These are phyloP conservation scores for Tylopilus sp. DNA, from an alignment of 768 basidiomycete species.

Conservation along the genomic window DNA sequence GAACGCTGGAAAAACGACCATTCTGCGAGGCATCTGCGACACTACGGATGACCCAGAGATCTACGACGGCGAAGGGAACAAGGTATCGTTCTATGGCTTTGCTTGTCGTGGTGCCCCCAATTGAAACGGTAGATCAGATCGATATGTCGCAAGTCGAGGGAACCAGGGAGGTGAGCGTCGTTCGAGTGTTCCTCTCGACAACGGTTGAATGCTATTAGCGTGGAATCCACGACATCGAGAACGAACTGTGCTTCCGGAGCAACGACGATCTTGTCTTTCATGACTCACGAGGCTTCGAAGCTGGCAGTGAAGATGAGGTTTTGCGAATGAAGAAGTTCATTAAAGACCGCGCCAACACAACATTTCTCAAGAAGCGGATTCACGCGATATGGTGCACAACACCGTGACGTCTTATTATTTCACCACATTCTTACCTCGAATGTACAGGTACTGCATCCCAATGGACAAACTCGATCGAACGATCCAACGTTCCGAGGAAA, in stretches of 20 bases:
- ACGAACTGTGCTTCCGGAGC: constrained; percentile 6
- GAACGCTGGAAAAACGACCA: constrained; percentile 6
- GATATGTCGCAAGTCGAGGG: constrained; percentile 2
- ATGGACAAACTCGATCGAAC: constrained; percentile 6
- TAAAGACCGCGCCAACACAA: background rate
- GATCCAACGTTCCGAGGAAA: background rate
- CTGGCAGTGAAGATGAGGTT: constrained; percentile 1
- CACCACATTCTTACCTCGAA: no score
- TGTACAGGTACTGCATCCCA: constrained; percentile 6
- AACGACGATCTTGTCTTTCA: constrained; percentile 3
- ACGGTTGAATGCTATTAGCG: background rate
- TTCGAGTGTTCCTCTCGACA: no score
- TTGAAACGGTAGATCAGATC: background rate
- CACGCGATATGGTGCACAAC: constrained; percentile 3
- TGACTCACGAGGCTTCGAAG: constrained; percentile 5
- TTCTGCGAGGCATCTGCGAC: constrained; percentile 2
- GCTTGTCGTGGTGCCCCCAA: background rate
- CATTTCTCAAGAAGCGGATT: constrained; percentile 2
- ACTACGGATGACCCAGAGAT: constrained; percentile 4
- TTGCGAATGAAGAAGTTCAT: constrained; percentile 5
- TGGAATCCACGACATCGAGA: background rate
- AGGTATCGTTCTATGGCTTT: background rate
- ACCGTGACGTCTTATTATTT: no score
- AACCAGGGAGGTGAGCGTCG: background rate
- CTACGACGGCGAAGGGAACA: constrained; percentile 1